A percentile compares a stretch with the other conserved stretches of the same genome.
These are phyloP conservation scores for Albatrellus ellisii DNA, from an alignment of 768 basidiomycete genomes.

Conservation along the genomic window DNA sequence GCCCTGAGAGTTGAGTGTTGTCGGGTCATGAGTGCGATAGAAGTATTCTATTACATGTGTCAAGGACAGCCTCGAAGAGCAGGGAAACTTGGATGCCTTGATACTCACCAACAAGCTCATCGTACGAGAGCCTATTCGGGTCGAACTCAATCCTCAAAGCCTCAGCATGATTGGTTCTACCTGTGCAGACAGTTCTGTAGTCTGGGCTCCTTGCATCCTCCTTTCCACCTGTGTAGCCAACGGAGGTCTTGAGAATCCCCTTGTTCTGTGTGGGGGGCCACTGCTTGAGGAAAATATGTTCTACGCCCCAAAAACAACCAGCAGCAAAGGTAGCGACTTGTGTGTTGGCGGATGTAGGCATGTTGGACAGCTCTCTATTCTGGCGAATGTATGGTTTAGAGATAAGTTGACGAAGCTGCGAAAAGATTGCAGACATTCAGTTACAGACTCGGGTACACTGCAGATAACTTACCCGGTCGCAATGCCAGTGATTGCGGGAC, in stretches of 20 bases:
- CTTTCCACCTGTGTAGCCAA: conserved; percentile 74
- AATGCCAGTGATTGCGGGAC: background rate
- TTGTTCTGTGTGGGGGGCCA: conserved; percentile 59
- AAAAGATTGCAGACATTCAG: conserved; percentile 7
- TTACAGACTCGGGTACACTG: no score
- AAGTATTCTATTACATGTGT: conserved; percentile 57
- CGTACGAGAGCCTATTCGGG: conserved; percentile 63
- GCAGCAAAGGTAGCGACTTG: conserved; percentile 39
- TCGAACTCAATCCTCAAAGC: conserved; percentile 81
- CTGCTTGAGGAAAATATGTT: conserved; percentile 75
- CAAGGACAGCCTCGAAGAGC: background rate
- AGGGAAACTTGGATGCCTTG: background rate
- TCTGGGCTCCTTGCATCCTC: conserved; percentile 39
- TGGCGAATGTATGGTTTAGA: conserved; percentile 4
- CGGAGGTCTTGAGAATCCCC: conserved; percentile 60
- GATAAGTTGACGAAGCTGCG: conserved; percentile 2
- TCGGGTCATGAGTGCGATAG: conserved; percentile 90
- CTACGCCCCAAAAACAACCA: conserved; percentile 81
- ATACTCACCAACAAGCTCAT: conserved; percentile 72
- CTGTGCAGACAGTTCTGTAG: conserved; percentile 69
- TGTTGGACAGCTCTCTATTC: conserved; percentile 4
- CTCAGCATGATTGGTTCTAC: conserved; percentile 80
- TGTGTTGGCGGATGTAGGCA: conserved; percentile 6
- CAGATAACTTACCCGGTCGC: no score
- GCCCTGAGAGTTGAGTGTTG: conserved; percentile 71